Evolutionary conservation across 1,284 basidiomycete species (phyloP).

Genomic region (Bondarzewia mesenterica): DNA sequence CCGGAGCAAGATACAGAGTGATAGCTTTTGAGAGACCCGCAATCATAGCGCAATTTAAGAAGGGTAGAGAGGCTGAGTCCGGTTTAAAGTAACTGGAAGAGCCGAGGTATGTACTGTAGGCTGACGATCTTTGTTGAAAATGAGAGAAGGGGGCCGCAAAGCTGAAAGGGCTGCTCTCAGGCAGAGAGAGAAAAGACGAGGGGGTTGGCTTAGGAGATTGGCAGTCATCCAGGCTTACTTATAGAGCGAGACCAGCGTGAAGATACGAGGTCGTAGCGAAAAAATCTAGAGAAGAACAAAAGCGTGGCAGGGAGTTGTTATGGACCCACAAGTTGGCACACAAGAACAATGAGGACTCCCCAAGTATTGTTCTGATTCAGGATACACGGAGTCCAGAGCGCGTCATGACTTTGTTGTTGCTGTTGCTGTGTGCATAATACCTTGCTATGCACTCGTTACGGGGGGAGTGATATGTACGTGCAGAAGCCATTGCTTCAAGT

Average conservation of each 20-base stretch:
- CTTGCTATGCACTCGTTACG: background rate
- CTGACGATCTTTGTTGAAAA: background rate
- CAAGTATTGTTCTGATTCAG: background rate
- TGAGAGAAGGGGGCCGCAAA: background rate
- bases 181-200: no score
- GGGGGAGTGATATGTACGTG: no score
- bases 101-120: background rate
- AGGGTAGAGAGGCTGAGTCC: no score
- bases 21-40: slow-evolving; percentile 61
- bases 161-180: no score
- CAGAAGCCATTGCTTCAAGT: no score
- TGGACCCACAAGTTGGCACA: background rate
- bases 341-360: background rate
- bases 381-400: background rate
- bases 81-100: background rate
- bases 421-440: background rate
- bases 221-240: background rate
- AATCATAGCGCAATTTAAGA: no score
- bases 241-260: background rate
- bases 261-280: no score
- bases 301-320: background rate
- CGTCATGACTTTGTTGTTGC: background rate
- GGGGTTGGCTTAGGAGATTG: background rate
- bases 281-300: background rate
- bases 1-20: slow-evolving; percentile 60